Conservation (phyloP, 2,329 filamentous ascomycete species). For the Colletotrichum shisoi region DNA sequence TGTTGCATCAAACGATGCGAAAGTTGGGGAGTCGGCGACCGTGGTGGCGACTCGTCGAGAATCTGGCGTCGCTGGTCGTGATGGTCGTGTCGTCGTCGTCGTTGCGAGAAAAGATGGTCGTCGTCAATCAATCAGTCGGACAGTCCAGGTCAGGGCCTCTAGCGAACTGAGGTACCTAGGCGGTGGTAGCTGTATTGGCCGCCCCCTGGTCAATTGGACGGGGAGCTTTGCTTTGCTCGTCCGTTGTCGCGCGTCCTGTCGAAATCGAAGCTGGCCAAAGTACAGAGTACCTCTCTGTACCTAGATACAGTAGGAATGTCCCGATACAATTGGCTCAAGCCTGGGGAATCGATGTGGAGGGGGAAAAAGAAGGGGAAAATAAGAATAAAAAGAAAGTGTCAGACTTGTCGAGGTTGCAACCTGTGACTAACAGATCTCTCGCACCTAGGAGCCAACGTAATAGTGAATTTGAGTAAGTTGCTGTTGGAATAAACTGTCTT, state of each 20-base stretch:
- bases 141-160: constrained; percentile 17
- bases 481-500: constrained; percentile 4
- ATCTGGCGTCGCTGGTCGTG: constrained; percentile 23
- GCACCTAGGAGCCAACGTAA: background rate
- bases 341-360: background rate
- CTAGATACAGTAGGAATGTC: background rate
- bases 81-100: constrained; percentile 24
- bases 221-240: constrained; percentile 11
- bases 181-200: constrained; percentile 20
- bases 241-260: constrained; percentile 25
- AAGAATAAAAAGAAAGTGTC: too few species aligned
- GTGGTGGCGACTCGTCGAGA: constrained; percentile 20
- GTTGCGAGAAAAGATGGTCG: constrained; percentile 10
- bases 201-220: constrained; percentile 18
- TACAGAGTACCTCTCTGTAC: background rate
- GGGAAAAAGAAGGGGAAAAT: background rate
- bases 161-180: too few species aligned
- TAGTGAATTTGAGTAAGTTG: background rate
- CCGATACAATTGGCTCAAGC: constrained; percentile 9
- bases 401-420: constrained; percentile 8
- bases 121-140: background rate
- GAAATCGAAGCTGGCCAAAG: constrained; percentile 1
- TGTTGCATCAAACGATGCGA: constrained; percentile 19
- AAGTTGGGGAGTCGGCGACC: background rate
- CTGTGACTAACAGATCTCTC: background rate